Base-by-base conservation (phyloP, 306 rosid species). In the Chamaecrista fasciculata region DNA sequence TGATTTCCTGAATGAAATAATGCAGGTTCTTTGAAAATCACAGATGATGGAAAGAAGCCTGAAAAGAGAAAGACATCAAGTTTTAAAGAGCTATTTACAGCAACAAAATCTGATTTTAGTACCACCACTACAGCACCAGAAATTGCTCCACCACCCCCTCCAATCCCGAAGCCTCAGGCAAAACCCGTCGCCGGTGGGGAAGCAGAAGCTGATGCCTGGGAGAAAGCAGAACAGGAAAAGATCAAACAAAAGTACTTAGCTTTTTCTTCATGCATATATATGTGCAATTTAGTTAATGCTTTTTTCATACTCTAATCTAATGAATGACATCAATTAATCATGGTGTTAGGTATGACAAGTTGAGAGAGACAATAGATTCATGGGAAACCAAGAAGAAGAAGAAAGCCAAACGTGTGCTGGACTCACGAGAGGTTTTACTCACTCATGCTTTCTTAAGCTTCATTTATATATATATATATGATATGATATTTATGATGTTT, bases 371-470 rank as follows among this genome's bases (percentile, higher is more conserved):
- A 8, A 87, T 91, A 70, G 71, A 46, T 64, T 70, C 85, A 33
- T 91, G 99, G 99, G 96, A 87, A 81, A 67, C 29, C 52, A 81
- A 87, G 76, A 87, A 83, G 86, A 81, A 18, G 78, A 62, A 0
- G 14, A 84, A 80, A 63, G 87, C 88, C 64, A 85, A 42, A 74
- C 60, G 36, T 29, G 66, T 47, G 68, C 78, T 76, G 24, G 39
- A 70, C 11, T 67, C 12, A 44, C 67, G 56, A 29, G 79, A 95
- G 99, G 99, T 95, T 67, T 39, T 14, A 42, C 40, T 59, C 47
- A 8, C 11, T 25, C 58, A 12, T 71, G 69, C 76, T 43, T 66
- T n/a, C n/a, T n/a, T n/a, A n/a, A n/a, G n/a, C n/a, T n/a, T n/a
- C n/a, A n/a, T n/a, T n/a, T n/a, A n/a, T n/a, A n/a, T 33, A 33